Evolutionary conservation across 75 land plant genomes (phyloP), one percentile per base, ranked within the genome.

Genomic region (Azolla pinnata): DNA sequence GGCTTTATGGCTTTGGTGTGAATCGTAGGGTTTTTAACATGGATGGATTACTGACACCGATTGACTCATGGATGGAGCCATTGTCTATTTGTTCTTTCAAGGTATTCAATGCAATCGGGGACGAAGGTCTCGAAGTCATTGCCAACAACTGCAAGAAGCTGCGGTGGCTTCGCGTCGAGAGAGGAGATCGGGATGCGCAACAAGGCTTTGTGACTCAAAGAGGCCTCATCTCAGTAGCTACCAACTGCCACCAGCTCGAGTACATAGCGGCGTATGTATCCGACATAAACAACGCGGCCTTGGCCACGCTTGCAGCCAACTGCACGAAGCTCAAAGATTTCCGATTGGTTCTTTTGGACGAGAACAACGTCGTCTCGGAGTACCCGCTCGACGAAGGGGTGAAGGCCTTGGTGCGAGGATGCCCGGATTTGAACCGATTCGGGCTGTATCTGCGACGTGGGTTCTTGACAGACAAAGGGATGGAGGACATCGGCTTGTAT

Each of bases 381-480:
- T 64, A 83, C 32, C 99, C 99, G 14, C 80, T 95, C n/a, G 99
- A 95, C 65, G 79, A 81, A 67, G 99, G 99, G 18, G 84, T 95
- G 0, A 77, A 73, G 58, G 53, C 75, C n/a, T 63, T 95, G 19
- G 35, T 95, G 52, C 76, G 45, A 30, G 91, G 97, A 0, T 95
- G 99, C 54, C 56, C 66, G 31, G 79, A 74, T 49, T 74, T 95
- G 23, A 63, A 57, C 33, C 77, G 87, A 23, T 77, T 95, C 63
- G 85, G 83, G 4, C 64, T 89, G 12, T 95, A 95, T 33, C 67
- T 82, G 2, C 66, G 97, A 24, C 86, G 63, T 25, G 90, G 96
- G 14, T 87, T 74, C 1, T 69, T 95, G 33, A 78, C 91, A 5
- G 96, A 95, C 62, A 45, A 63, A 9, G 99, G 99, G 2, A 73